These are phyloP conservation scores for Myriosclerotinia scirpicola DNA, from an alignment of 2,329 filamentous ascomycete species.

Conservation along the genomic window DNA sequence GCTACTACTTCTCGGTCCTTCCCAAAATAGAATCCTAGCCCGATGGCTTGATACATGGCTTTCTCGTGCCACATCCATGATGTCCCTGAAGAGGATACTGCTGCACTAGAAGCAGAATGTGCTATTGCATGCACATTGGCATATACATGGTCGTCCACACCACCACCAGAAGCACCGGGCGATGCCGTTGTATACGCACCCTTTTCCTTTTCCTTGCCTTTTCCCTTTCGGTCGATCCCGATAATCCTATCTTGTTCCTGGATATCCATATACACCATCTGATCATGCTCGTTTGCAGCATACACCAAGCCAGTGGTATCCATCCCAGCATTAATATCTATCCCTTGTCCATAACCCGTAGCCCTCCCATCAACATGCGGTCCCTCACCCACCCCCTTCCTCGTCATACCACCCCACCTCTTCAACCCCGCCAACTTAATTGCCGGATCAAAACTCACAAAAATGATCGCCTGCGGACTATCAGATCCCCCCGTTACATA, in stretches of 20 bases:
- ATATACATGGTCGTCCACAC: background rate
- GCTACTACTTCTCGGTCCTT: background rate
- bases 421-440: conserved; percentile 40
- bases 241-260: conserved; percentile 31
- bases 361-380: conserved; percentile 36
- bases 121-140: background rate
- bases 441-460: conserved; percentile 48
- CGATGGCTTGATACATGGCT: conserved; percentile 37
- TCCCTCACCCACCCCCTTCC: conserved; percentile 34
- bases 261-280: conserved; percentile 25
- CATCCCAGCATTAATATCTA: background rate
- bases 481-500: conserved; percentile 43
- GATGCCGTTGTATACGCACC: background rate
- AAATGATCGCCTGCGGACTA: conserved; percentile 43
- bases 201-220: conserved; percentile 32
- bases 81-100: background rate
- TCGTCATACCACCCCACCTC: conserved; percentile 31
- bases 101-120: background rate
- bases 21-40: conserved; percentile 36
- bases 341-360: conserved; percentile 20
- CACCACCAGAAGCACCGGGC: background rate
- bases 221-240: conserved; percentile 34
- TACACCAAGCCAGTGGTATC: background rate
- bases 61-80: conserved; percentile 33
- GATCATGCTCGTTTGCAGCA: background rate